Evolutionary conservation across 1,284 basidiomycete genomes (phyloP).

Genomic region (Ceratobasidium sp.): DNA sequence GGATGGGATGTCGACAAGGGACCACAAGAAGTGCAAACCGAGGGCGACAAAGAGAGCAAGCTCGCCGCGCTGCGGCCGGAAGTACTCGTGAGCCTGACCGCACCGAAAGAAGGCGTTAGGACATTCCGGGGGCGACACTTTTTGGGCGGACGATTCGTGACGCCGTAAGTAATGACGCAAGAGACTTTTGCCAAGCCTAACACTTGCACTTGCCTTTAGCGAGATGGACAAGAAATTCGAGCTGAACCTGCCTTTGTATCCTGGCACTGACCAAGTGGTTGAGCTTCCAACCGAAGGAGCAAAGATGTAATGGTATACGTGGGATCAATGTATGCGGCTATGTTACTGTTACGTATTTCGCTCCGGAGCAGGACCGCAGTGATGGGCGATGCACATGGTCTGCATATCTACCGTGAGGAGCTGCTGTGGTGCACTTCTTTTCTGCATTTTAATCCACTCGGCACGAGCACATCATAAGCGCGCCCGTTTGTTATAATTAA

Average conservation of each 20-base stretch:
- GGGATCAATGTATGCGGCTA: slow-evolving; percentile 34
- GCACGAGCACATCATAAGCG: neutral
- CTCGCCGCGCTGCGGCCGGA: slow-evolving; percentile 69
- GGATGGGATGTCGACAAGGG: slow-evolving; percentile 95
- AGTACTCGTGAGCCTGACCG: slow-evolving; percentile 89
- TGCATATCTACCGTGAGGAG: slow-evolving; percentile 30
- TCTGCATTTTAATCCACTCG: neutral
- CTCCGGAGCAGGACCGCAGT: slow-evolving; percentile 14
- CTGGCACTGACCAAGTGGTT: slow-evolving; percentile 80
- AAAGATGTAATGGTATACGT: neutral
- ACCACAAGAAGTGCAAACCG: slow-evolving; percentile 44
- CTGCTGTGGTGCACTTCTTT: neutral
- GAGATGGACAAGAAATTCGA: slow-evolving; percentile 72
- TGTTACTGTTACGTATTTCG: neutral
- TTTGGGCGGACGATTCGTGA: slow-evolving; percentile 90
- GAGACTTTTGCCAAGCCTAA: neutral
- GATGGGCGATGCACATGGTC: slow-evolving; percentile 36
- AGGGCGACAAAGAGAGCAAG: slow-evolving; percentile 42
- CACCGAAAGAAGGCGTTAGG: slow-evolving; percentile 88
- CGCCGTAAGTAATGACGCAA: slow-evolving; percentile 64
- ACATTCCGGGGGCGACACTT: slow-evolving; percentile 85
- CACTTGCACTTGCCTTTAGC: slow-evolving; percentile 52
- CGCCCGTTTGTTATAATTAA: neutral
- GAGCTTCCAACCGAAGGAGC: slow-evolving; percentile 55
- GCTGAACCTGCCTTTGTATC: slow-evolving; percentile 80